A percentile compares a stretch with the other conserved stretches of the same genome.
phyloP scores from a whole-genome alignment of 768 basidiomycete species.

The Hericium erinaceus region DNA sequence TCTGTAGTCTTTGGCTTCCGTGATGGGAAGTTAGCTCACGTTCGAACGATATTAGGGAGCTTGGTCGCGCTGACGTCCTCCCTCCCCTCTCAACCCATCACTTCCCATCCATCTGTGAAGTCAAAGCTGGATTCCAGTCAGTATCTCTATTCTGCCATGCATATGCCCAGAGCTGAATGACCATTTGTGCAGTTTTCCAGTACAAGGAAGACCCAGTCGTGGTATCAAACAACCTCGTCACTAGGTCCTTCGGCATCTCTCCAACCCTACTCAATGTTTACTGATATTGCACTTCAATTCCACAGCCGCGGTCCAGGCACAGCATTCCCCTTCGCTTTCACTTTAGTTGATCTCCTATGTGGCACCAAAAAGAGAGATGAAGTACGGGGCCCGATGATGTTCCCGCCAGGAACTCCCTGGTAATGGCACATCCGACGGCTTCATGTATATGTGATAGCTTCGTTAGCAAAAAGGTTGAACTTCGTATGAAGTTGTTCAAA shows the following conservation, averaged over 20 bases:
- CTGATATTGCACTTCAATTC: not conserved
- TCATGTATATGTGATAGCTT: too few relatives aligned
- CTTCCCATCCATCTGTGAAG: conserved; percentile 72
- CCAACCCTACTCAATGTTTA: not conserved
- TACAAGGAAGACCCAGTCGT: conserved; percentile 72
- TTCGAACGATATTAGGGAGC: not conserved
- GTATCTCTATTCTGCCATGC: conserved; percentile 3
- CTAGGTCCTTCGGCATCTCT: conserved; percentile 39
- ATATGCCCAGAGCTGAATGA: not conserved
- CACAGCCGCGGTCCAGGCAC: conserved; percentile 71
- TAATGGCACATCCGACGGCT: not conserved
- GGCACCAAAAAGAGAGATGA: conserved; percentile 54
- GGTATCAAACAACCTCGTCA: conserved; percentile 61
- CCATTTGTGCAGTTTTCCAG: conserved; percentile 43
- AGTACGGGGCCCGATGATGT: conserved; percentile 61
- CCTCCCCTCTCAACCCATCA: conserved; percentile 55
- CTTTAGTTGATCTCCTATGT: conserved; percentile 62
- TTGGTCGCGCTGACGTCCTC: conserved; percentile 54
- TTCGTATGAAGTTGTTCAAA: too few relatives aligned
- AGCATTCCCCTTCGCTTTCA: conserved; percentile 67
- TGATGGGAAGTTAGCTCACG: not conserved
- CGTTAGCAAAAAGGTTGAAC: too few relatives aligned
- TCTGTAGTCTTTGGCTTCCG: conserved; percentile 20
- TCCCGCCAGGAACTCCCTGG: conserved; percentile 38
- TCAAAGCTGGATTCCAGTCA: conserved; percentile 45